Conservation (phyloP, 805 yeast genomes). For the Torulaspora franciscae region DNA sequence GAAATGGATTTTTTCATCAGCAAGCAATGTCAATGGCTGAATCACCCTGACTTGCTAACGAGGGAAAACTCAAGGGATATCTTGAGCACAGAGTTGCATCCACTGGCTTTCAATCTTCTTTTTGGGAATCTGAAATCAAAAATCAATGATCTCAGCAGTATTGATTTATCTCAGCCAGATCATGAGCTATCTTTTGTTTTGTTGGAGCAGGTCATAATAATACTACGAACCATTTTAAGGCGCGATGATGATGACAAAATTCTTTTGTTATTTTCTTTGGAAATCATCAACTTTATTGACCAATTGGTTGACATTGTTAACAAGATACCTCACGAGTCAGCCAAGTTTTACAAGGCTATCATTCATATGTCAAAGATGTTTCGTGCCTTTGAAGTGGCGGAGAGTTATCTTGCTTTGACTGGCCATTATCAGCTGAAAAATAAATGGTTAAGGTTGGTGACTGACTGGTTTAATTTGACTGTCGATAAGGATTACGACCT, state of each 20-base stretch:
- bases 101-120: slow-evolving; percentile 48
- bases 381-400: slow-evolving; percentile 31
- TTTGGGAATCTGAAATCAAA: slow-evolving; percentile 42
- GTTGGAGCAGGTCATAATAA: slow-evolving; percentile 47
- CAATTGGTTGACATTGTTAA: slow-evolving; percentile 27
- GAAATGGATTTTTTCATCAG: slow-evolving; percentile 46
- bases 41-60: slow-evolving; percentile 47
- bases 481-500: slow-evolving; percentile 40
- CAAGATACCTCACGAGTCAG: slow-evolving; percentile 22
- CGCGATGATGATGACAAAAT: slow-evolving; percentile 36
- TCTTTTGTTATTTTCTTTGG: slow-evolving; percentile 35
- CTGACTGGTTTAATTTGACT: slow-evolving; percentile 53
- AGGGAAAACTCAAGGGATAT: slow-evolving; percentile 73
- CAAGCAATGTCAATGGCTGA: slow-evolving; percentile 46
- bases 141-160: slow-evolving; percentile 33
- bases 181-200: slow-evolving; percentile 34
- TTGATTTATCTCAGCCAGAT: slow-evolving; percentile 23
- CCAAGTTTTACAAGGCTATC: slow-evolving; percentile 31
- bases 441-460: slow-evolving; percentile 41
- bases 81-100: slow-evolving; percentile 59
- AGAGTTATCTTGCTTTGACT: slow-evolving; percentile 24
- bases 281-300: slow-evolving; percentile 36
- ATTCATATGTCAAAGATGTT: slow-evolving; percentile 36
- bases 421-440: slow-evolving; percentile 50
- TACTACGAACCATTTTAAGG: slow-evolving; percentile 40